Conservation (phyloP, 1,139 yeast species). For the Hansenula lynferdii region DNA sequence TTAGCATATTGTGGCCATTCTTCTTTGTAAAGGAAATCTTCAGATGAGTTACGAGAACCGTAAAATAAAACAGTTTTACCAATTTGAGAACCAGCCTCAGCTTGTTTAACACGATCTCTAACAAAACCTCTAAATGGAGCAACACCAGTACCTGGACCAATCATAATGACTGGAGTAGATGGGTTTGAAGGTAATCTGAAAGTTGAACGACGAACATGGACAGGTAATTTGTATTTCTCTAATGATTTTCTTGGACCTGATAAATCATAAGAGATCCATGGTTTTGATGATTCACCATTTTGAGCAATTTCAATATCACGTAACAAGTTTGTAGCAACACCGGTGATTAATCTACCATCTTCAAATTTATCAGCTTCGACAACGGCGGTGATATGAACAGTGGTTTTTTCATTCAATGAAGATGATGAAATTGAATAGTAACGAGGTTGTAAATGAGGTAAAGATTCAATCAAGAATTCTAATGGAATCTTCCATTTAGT, state of each 20-base stretch:
- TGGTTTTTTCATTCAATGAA: conserved; percentile 68
- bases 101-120: conserved; percentile 68
- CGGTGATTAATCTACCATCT: conserved; percentile 32
- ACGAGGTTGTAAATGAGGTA: conserved; percentile 86
- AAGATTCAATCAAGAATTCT: conserved; percentile 74
- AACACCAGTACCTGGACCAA: conserved; percentile 98
- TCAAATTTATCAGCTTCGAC: conserved; percentile 50
- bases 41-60: conserved; percentile 74
- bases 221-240: conserved; percentile 60
- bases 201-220: conserved; percentile 91
- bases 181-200: conserved; percentile 93
- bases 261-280: conserved; percentile 61
- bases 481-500: conserved; percentile 80
- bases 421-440: conserved; percentile 96
- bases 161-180: conserved; percentile 77
- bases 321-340: conserved; percentile 89
- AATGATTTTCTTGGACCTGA: conserved; percentile 76
- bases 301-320: conserved; percentile 66
- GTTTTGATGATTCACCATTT: conserved; percentile 40
- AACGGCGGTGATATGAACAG: conserved; percentile 83
- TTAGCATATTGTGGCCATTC: conserved; percentile 80
- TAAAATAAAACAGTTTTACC: conserved; percentile 78
- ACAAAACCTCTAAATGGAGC: conserved; percentile 96
- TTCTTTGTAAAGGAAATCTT: conserved; percentile 77
- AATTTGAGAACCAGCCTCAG: conserved; percentile 44